Conservation (phyloP, 352 stramenopile species). For the Phytopythium helicoides region DNA sequence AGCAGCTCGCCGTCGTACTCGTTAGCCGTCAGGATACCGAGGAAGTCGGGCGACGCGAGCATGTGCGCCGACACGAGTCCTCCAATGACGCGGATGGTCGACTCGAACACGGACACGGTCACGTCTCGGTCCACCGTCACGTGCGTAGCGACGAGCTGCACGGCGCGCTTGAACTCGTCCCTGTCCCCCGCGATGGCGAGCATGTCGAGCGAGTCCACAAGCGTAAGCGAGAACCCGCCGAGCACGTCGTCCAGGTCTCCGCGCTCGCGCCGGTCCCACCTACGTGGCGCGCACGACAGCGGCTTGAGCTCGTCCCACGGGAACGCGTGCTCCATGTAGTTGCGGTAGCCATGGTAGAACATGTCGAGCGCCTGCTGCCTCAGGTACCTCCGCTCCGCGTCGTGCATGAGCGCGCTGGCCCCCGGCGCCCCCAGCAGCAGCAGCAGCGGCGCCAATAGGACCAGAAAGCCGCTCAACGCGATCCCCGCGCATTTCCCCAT, state of each 20-base stretch:
- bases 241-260: slow-evolving; percentile 86
- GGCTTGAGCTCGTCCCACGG: slow-evolving; percentile 89
- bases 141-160: slow-evolving; percentile 54
- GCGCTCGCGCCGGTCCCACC: slow-evolving; percentile 77
- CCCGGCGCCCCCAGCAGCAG: too few species aligned
- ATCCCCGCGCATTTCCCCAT: too few species aligned
- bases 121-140: slow-evolving; percentile 87
- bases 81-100: slow-evolving; percentile 91
- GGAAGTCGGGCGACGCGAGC: slow-evolving; percentile 57
- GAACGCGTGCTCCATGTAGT: slow-evolving; percentile 87
- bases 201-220: slow-evolving; percentile 91
- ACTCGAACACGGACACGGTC: slow-evolving; percentile 92
- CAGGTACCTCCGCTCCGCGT: slow-evolving; percentile 59
- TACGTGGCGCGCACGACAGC: slow-evolving; percentile 66
- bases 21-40: slow-evolving; percentile 45
- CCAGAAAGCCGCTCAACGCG: too few species aligned
- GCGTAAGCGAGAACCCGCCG: slow-evolving; percentile 78
- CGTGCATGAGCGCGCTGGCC: slow-evolving; percentile 49
- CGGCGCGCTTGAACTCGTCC: slow-evolving; percentile 67
- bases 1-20: slow-evolving; percentile 95
- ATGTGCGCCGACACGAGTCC: slow-evolving; percentile 91
- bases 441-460: not conserved
- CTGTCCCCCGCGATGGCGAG: slow-evolving; percentile 82
- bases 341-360: slow-evolving; percentile 88
- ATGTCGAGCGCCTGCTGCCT: slow-evolving; percentile 79